A percentile compares a stretch with the other conserved stretches of the same genome.
These are phyloP conservation scores for Didymella sp. DNA, from an alignment of 2,329 filamentous ascomycete species.

Conservation along the genomic window DNA sequence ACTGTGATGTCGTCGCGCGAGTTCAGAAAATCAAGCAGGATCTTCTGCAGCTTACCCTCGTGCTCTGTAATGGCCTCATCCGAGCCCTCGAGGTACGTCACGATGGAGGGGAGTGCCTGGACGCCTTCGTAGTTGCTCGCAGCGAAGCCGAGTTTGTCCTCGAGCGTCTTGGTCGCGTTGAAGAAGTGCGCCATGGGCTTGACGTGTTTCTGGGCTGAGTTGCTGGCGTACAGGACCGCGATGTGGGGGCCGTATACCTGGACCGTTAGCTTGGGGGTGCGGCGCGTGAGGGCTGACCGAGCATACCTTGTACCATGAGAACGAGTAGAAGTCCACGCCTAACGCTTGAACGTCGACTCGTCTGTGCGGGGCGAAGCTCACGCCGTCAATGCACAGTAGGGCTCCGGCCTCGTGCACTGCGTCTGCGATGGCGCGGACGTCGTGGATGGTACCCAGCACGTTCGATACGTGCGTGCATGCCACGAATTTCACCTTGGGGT, in stretches of 20 bases:
- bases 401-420: conserved; percentile 61
- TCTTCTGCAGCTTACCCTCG: conserved; percentile 65
- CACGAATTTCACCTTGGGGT: conserved; percentile 71
- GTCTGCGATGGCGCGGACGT: conserved; percentile 63
- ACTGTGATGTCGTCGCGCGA: conserved; percentile 62
- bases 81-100: conserved; percentile 64
- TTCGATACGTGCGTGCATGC: conserved; percentile 77
- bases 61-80: conserved; percentile 59
- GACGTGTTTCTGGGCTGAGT: conserved; percentile 62
- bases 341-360: conserved; percentile 71
- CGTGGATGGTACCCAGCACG: conserved; percentile 74
- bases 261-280: not conserved
- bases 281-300: too few relatives aligned
- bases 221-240: conserved; percentile 71
- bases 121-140: conserved; percentile 75
- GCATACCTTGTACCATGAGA: conserved; percentile 76
- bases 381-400: conserved; percentile 75
- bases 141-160: conserved; percentile 72
- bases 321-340: conserved; percentile 77
- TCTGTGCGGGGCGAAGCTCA: conserved; percentile 77
- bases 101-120: conserved; percentile 66
- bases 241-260: conserved; percentile 77
- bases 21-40: conserved; percentile 66
- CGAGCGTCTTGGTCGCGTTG: conserved; percentile 65
- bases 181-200: conserved; percentile 71